A percentile compares a stretch with the other conserved stretches of the same genome.
phyloP scores from a whole-genome alignment of 306 rosid species.

The Acacia crassicarpa region DNA sequence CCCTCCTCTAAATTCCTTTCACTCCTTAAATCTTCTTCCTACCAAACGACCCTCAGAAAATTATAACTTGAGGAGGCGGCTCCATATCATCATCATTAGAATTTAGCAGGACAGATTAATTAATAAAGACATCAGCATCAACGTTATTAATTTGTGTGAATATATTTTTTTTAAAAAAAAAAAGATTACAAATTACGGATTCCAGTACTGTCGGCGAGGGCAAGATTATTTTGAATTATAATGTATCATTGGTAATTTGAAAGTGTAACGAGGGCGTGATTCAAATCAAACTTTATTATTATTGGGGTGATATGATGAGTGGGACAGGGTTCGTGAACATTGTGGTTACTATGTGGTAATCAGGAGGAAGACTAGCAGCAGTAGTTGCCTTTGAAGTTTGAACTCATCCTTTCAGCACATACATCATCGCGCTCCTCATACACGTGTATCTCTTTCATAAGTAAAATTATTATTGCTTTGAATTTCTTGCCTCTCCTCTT shows the following conservation, averaged over 20 bases:
- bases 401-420: not conserved
- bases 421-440: slow-evolving; percentile 9
- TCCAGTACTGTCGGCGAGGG: not conserved
- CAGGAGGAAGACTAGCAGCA: slow-evolving; percentile 30
- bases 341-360: slow-evolving; percentile 21
- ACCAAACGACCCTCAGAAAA: too few species aligned
- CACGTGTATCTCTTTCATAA: slow-evolving; percentile 31
- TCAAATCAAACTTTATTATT: not conserved
- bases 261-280: not conserved
- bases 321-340: slow-evolving; percentile 29
- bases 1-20: too few species aligned
- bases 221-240: not conserved
- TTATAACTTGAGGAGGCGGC: slow-evolving; percentile 46
- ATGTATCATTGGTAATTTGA: not conserved
- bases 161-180: too few species aligned
- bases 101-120: slow-evolving; percentile 18
- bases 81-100: slow-evolving; percentile 32
- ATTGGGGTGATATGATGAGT: not conserved
- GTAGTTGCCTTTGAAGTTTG: slow-evolving; percentile 16
- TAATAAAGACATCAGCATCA: not conserved
- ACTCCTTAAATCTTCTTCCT: too few species aligned
- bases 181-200: not conserved
- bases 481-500: not conserved
- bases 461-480: not conserved
- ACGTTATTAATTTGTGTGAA: not conserved